phyloP scores from a whole-genome alignment of 2,329 filamentous ascomycete species.

The Mycosphaerella sp. region DNA sequence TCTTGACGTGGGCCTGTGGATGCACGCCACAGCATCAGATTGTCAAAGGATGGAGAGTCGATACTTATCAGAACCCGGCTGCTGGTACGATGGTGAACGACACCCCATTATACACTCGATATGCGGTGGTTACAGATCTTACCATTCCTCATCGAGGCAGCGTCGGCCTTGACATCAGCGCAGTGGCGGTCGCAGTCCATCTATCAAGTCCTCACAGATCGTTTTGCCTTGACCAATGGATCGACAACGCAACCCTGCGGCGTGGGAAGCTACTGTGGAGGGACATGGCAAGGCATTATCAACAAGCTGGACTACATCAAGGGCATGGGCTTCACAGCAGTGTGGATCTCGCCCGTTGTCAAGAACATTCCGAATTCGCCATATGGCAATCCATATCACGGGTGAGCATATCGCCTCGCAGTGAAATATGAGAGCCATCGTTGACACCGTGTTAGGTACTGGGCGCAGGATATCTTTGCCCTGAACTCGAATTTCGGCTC shows the following conservation, averaged over 20 bases:
- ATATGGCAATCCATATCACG: slow-evolving; percentile 42
- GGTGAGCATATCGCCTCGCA: not conserved
- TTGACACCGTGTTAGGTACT: slow-evolving; percentile 13
- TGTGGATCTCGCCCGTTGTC: slow-evolving; percentile 38
- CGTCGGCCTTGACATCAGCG: slow-evolving; percentile 15
- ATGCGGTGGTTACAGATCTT: slow-evolving; percentile 3
- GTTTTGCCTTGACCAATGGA: slow-evolving; percentile 46
- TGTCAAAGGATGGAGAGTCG: slow-evolving; percentile 3
- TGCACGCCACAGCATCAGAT: not conserved
- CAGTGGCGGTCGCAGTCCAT: slow-evolving; percentile 47
- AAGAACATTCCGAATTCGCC: slow-evolving; percentile 35
- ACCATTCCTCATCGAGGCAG: slow-evolving; percentile 11
- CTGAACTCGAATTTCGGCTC: slow-evolving; percentile 45
- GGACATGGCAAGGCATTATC: slow-evolving; percentile 43
- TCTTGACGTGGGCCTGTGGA: slow-evolving; percentile 7
- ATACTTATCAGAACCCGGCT: slow-evolving; percentile 6
- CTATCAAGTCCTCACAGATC: slow-evolving; percentile 54
- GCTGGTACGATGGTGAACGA: not conserved
- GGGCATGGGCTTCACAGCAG: slow-evolving; percentile 44
- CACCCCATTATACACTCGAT: not conserved
- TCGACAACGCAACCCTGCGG: slow-evolving; percentile 42
- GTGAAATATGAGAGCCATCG: not conserved
- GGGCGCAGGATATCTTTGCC: slow-evolving; percentile 17
- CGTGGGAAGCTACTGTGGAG: slow-evolving; percentile 41
- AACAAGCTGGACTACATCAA: slow-evolving; percentile 45